phyloP scores from a whole-genome alignment of 2,329 filamentous ascomycete species.

The Biscogniauxia mediterranea region DNA sequence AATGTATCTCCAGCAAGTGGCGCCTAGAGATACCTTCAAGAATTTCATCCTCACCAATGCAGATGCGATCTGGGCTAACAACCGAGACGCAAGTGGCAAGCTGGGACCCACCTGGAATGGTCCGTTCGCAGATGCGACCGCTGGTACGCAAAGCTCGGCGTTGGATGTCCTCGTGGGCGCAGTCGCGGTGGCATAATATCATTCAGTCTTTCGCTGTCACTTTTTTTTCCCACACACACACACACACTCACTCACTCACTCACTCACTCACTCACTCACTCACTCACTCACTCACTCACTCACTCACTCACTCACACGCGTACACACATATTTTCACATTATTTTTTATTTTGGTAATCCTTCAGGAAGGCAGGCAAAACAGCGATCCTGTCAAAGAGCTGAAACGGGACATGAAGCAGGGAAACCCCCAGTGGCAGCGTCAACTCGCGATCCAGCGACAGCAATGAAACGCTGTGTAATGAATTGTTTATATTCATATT shows the following conservation, averaged over 20 bases:
- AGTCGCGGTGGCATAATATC: slow-evolving; percentile 22
- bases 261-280: background rate
- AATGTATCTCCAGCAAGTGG: slow-evolving; percentile 49
- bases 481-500: background rate
- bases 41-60: slow-evolving; percentile 36
- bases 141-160: slow-evolving; percentile 29
- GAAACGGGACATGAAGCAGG: background rate
- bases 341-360: background rate
- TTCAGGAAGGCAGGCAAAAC: background rate
- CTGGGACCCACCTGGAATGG: slow-evolving; percentile 30
- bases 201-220: background rate
- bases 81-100: slow-evolving; percentile 32
- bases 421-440: background rate
- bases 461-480: background rate
- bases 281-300: background rate
- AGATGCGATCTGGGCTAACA: slow-evolving; percentile 34
- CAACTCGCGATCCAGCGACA: background rate
- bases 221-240: background rate
- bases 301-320: too few relatives aligned
- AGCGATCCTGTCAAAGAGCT: background rate
- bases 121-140: slow-evolving; percentile 24
- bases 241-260: background rate
- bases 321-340: background rate
- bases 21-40: slow-evolving; percentile 44
- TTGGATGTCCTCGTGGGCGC: slow-evolving; percentile 27